A percentile compares a stretch with the other conserved stretches of the same genome.
These are phyloP conservation scores for Dioszegia aurantiaca DNA, from an alignment of 768 basidiomycete genomes.

Conservation along the genomic window DNA sequence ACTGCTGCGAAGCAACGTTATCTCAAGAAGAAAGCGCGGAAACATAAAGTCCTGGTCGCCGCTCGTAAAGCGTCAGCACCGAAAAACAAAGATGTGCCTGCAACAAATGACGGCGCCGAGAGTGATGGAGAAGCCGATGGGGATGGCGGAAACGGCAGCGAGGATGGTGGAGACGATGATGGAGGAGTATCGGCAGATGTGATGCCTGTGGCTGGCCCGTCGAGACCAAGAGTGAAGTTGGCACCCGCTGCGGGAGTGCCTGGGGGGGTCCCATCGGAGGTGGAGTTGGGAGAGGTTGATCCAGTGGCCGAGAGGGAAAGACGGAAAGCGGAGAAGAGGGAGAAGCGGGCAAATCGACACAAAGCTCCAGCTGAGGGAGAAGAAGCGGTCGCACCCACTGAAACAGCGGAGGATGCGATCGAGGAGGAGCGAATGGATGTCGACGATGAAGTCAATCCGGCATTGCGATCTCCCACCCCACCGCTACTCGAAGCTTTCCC, in stretches of 20 bases:
- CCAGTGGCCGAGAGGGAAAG: conserved; percentile 32
- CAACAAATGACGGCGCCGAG: conserved; percentile 16
- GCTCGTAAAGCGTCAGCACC: conserved; percentile 37
- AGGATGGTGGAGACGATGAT: conserved; percentile 13
- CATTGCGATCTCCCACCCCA: conserved; percentile 1
- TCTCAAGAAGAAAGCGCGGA: conserved; percentile 67
- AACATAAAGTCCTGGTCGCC: conserved; percentile 58
- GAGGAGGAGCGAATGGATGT: conserved; percentile 17
- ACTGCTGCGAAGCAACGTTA: conserved; percentile 73
- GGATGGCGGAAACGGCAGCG: background rate
- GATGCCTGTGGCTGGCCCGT: conserved; percentile 2
- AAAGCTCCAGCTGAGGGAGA: conserved; percentile 3
- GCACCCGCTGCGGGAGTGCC: background rate
- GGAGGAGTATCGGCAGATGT: conserved; percentile 14
- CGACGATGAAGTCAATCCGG: conserved; percentile 11
- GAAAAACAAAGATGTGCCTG: conserved; percentile 30
- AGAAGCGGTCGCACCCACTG: conserved; percentile 15
- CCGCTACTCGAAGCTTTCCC: conserved; percentile 48
- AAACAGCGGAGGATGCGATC: conserved; percentile 8
- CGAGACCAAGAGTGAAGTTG: conserved; percentile 5
- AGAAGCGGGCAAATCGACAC: conserved; percentile 26
- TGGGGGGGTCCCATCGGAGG: conserved; percentile 5
- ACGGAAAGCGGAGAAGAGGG: conserved; percentile 27
- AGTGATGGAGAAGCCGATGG: background rate
- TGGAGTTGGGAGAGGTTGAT: conserved; percentile 19